These are phyloP conservation scores for Brassica balearica DNA, from an alignment of 441 rosid genomes.

Conservation along the genomic window DNA sequence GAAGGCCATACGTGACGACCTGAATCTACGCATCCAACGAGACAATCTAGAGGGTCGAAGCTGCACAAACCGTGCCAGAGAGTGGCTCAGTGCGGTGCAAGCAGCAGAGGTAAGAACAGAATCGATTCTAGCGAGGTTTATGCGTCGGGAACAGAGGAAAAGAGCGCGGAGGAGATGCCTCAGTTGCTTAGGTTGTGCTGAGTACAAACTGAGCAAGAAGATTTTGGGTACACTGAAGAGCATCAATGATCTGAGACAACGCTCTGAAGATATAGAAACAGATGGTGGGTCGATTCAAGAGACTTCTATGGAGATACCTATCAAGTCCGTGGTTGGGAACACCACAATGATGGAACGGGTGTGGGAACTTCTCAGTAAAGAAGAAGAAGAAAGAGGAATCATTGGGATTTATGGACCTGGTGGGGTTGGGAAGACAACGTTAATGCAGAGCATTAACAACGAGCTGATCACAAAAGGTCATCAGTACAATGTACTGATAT, in stretches of 20 bases:
- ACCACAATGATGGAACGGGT: constrained; percentile 42
- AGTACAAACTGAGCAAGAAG: constrained; percentile 45
- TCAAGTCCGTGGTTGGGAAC: constrained; percentile 49
- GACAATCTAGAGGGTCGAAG: constrained; percentile 47
- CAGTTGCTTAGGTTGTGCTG: constrained; percentile 28
- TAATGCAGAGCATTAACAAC: constrained; percentile 48
- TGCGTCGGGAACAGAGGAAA: constrained; percentile 34
- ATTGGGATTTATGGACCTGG: constrained; percentile 54
- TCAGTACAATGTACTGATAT: constrained; percentile 47
- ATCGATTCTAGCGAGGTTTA: constrained; percentile 29
- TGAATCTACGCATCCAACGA: constrained; percentile 36
- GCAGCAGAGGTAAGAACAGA: constrained; percentile 45
- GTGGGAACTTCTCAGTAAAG: constrained; percentile 44
- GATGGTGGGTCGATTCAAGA: constrained; percentile 30
- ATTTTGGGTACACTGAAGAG: constrained; percentile 34
- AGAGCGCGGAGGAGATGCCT: constrained; percentile 20
- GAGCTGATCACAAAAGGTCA: constrained; percentile 41
- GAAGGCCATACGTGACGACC: constrained; percentile 52
- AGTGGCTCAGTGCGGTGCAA: constrained; percentile 48
- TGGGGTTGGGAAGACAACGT: constrained; percentile 58
- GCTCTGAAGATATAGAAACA: constrained; percentile 31
- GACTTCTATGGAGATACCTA: constrained; percentile 47
- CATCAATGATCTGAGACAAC: constrained; percentile 41
- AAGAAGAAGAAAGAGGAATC: constrained; percentile 45
- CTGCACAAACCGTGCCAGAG: constrained; percentile 45